Conservation (phyloP, 176 grass and related monocot species). For the Hsuehochloa calcarea region DNA sequence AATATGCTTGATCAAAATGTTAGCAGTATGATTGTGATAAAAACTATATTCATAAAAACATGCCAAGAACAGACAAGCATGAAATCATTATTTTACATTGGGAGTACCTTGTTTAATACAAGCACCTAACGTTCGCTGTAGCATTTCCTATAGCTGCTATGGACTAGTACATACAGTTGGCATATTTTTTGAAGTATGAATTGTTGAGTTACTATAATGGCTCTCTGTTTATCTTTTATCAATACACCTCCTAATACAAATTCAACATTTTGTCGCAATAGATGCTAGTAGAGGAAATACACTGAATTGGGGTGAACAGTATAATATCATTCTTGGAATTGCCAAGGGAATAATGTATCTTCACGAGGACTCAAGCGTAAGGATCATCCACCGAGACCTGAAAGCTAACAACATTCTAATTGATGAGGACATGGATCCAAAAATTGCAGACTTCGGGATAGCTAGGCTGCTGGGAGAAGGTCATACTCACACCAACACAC, state of each 20-base stretch:
- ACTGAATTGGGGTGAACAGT: slow-evolving; percentile 27
- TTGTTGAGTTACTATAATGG: background rate
- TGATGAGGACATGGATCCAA: slow-evolving; percentile 30
- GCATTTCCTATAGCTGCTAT: background rate
- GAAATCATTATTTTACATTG: background rate
- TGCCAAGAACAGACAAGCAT: background rate
- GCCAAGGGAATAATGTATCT: slow-evolving; percentile 48
- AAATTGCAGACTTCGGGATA: slow-evolving; percentile 42
- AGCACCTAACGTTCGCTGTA: background rate
- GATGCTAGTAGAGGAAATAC: slow-evolving; percentile 17
- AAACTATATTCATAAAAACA: background rate
- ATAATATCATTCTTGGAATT: slow-evolving; percentile 44
- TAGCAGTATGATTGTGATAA: background rate
- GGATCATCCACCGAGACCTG: slow-evolving; percentile 40
- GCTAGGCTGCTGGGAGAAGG: slow-evolving; percentile 33
- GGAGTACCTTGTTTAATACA: background rate
- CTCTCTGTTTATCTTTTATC: background rate
- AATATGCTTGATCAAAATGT: background rate
- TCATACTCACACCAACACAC: slow-evolving; percentile 25
- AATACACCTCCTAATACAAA: background rate
- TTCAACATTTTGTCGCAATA: background rate
- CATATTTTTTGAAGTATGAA: background rate
- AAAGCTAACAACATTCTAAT: slow-evolving; percentile 31
- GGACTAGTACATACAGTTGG: background rate
- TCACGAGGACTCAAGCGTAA: slow-evolving; percentile 46